phyloP scores from a whole-genome alignment of 2,329 filamentous ascomycete species.

The Eutypa lata region DNA sequence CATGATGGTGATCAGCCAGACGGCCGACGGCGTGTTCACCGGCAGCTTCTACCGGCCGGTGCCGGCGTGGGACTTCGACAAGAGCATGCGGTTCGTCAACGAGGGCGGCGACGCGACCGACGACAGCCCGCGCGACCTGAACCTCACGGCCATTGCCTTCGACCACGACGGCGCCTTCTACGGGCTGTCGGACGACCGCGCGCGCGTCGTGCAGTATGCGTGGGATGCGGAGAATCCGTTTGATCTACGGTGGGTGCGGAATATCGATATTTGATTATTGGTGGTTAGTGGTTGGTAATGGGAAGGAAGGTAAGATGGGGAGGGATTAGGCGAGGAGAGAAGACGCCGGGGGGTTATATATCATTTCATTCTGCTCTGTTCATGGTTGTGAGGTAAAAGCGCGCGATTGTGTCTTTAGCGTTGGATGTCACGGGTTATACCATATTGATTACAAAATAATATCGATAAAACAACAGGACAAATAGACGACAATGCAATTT shows the following conservation, averaged over 20 bases:
- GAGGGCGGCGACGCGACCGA: neutral
- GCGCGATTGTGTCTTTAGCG: too few species aligned
- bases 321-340: too few species aligned
- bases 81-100: neutral
- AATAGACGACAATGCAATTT: too few species aligned
- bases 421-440: too few species aligned
- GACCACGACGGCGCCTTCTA: neutral
- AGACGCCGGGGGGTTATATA: too few species aligned
- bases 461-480: too few species aligned
- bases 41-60: neutral
- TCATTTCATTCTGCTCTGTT: too few species aligned
- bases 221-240: neutral
- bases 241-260: neutral
- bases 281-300: neutral
- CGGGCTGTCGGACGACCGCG: neutral
- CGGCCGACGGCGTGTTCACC: neutral
- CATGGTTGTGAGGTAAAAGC: too few species aligned
- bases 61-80: neutral
- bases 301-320: too few species aligned
- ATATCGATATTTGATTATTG: neutral
- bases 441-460: too few species aligned
- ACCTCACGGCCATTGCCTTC: neutral
- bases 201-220: neutral
- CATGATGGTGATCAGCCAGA: neutral
- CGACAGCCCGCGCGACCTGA: neutral